phyloP scores from a whole-genome alignment of 352 stramenopile species.

The Paralagenidium karlingii region DNA sequence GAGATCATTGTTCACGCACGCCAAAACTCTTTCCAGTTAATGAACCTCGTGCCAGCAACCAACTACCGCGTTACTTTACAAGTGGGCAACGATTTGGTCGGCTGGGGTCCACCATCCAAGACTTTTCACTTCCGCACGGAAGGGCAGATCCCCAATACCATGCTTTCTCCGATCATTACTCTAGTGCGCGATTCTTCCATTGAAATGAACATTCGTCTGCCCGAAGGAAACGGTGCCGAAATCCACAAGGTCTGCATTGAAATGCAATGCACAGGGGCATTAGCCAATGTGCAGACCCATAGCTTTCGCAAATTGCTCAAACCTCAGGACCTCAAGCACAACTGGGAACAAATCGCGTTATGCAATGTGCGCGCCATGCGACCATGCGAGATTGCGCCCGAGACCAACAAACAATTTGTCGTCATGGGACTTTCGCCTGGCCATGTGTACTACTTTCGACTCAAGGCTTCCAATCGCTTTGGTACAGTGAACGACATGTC shows the following conservation, averaged over 20 bases:
- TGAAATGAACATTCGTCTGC: conserved; percentile 20
- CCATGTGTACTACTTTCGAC: conserved; percentile 33
- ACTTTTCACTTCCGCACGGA: conserved; percentile 14
- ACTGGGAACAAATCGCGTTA: conserved; percentile 18
- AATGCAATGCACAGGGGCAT: conserved; percentile 21
- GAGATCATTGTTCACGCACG: no score
- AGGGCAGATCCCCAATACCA: conserved; percentile 25
- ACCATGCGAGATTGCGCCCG: conserved; percentile 5
- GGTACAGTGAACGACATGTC: no score
- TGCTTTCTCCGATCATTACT: conserved; percentile 18
- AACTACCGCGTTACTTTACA: conserved; percentile 24
- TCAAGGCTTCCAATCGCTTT: conserved; percentile 24
- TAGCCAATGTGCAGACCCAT: conserved; percentile 11
- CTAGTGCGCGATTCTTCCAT: conserved; percentile 25
- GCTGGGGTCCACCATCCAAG: conserved; percentile 21
- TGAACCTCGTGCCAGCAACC: conserved; percentile 25
- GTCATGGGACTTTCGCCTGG: conserved; percentile 19
- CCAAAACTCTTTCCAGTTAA: conserved; percentile 22
- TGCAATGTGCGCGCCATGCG: conserved; percentile 14
- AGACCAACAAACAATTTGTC: conserved; percentile 14
- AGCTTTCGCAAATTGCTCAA: conserved; percentile 20
- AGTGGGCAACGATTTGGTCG: conserved; percentile 25
- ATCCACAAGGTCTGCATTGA: conserved; percentile 23
- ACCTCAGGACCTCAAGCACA: conserved; percentile 15
- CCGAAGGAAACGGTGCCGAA: conserved; percentile 20